Percentiles rank a stretch among this genome's conserved stretches.
These are phyloP conservation scores for Cicer arietinum DNA, from an alignment of 306 rosid species.

Conservation along the genomic window DNA sequence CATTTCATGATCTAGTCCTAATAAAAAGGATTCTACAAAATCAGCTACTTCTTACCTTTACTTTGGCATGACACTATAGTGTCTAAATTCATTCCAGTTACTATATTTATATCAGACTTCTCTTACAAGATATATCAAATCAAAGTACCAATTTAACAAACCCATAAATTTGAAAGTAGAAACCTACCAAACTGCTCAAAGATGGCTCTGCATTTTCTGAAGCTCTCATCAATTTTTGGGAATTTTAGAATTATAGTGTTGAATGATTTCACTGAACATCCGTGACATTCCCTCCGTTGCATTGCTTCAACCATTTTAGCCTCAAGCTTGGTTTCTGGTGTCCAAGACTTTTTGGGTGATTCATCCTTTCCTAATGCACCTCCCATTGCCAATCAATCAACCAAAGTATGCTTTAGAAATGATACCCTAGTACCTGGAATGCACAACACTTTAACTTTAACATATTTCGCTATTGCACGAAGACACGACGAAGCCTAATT, in stretches of 20 bases:
- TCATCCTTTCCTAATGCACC: slow-evolving; percentile 61
- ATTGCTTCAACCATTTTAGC: slow-evolving; percentile 83
- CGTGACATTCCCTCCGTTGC: slow-evolving; percentile 67
- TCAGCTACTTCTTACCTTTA: not conserved
- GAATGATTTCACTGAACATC: slow-evolving; percentile 77
- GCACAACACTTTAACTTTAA: not conserved
- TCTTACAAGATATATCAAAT: slow-evolving; percentile 28
- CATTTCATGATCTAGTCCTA: slow-evolving; percentile 23
- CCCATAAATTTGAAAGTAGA: slow-evolving; percentile 36
- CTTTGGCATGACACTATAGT: slow-evolving; percentile 30
- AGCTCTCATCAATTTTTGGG: slow-evolving; percentile 88
- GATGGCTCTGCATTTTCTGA: slow-evolving; percentile 78
- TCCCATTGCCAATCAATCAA: slow-evolving; percentile 66
- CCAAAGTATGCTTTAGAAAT: slow-evolving; percentile 37
- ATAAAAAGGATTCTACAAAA: slow-evolving; percentile 4
- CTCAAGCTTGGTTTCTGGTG: slow-evolving; percentile 74
- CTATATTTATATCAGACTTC: slow-evolving; percentile 26
- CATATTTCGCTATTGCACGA: not conserved
- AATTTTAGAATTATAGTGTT: slow-evolving; percentile 84
- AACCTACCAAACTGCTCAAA: slow-evolving; percentile 84
- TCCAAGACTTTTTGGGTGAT: slow-evolving; percentile 44
- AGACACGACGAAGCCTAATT: not conserved
- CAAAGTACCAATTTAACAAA: slow-evolving; percentile 28
- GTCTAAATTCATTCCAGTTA: not conserved
- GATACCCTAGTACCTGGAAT: slow-evolving; percentile 38